Evolutionary conservation across 1,284 basidiomycete species (phyloP), one percentile per base, ranked within the genome.

Genomic region (Ustilago lituana): DNA sequence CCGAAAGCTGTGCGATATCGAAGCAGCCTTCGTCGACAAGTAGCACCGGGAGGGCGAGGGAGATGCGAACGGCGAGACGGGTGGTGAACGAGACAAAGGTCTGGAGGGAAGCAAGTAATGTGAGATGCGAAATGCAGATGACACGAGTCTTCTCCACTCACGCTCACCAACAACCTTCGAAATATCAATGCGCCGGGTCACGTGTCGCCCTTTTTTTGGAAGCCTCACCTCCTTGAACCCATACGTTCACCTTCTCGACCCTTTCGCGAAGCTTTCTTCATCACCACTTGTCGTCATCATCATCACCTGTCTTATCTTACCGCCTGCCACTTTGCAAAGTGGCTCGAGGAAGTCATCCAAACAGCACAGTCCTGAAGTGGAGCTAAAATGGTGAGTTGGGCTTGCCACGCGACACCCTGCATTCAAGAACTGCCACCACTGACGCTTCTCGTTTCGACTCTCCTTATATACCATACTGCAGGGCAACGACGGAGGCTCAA

Each of bases 401-500:
- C 15, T 10, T n/a, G 43, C 36, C 19, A 35, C 17, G 32, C 36
- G 44, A 41, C 52, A 29, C 27, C 27, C 6, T 12, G 9, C 36
- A 37, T 19, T 5, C 36, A 19, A 41, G 14, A 11, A 17, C 5
- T 17, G 47, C 14, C 24, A 24, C 14, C 37, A 40, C 56, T 64
- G 20, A 68, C 48, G n/a, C 5, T 24, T 37, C 27, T 15, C 12
- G 12, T 17, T 23, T 32, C 27, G 20, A 15, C 7, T n/a, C n/a
- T n/a, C n/a, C n/a, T n/a, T n/a, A n/a, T n/a, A n/a, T n/a, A 15
- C 29, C 8, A 33, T 29, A 12, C 29, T 1, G 17, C 40, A 78
- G 80, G 80, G 80, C 15, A 76, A 75, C 48, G 80, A 82, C 51
- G 80, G 80, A 23, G 80, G 80, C 37, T 72, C 77, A 2, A 81